These are phyloP conservation scores for Citrullus mucosospermus DNA, from an alignment of 306 rosid species.

Conservation along the genomic window DNA sequence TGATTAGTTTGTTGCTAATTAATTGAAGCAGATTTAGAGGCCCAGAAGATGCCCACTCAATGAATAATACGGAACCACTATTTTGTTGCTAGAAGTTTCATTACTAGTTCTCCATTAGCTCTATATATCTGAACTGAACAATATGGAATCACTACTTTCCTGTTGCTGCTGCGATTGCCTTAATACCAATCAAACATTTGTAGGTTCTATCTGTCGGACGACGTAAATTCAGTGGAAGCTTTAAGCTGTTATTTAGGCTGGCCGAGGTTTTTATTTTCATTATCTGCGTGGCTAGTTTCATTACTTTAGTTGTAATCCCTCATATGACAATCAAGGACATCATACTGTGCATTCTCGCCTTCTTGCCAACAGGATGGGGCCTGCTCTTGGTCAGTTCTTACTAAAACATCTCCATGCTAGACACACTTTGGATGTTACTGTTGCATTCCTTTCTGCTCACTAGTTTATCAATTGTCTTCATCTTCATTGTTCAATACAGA, in stretches of 20 bases:
- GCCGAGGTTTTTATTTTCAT: constrained; percentile 53
- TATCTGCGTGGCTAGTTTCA: constrained; percentile 40
- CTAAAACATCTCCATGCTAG: neutral
- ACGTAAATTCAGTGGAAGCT: constrained; percentile 72
- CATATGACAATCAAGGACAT: constrained; percentile 56
- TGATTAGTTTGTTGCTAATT: neutral
- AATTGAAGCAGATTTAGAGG: neutral
- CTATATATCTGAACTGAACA: too few species aligned
- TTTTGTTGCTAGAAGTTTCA: too few species aligned
- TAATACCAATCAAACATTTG: constrained; percentile 9
- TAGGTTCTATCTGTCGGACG: constrained; percentile 70
- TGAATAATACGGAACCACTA: too few species aligned
- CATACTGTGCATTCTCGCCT: constrained; percentile 64
- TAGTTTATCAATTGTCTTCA: neutral
- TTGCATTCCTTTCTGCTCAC: neutral
- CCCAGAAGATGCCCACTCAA: neutral
- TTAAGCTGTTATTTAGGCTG: constrained; percentile 69
- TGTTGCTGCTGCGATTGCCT: neutral
- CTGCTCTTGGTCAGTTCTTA: constrained; percentile 57
- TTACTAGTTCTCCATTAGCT: too few species aligned
- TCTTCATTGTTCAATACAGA: constrained; percentile 25
- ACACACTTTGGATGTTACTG: neutral
- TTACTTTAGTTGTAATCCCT: constrained; percentile 46
- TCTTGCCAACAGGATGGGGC: constrained; percentile 98
- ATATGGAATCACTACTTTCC: neutral